Evolutionary conservation across 1,284 basidiomycete genomes (phyloP).

Genomic region (Porogramme epimiltina): DNA sequence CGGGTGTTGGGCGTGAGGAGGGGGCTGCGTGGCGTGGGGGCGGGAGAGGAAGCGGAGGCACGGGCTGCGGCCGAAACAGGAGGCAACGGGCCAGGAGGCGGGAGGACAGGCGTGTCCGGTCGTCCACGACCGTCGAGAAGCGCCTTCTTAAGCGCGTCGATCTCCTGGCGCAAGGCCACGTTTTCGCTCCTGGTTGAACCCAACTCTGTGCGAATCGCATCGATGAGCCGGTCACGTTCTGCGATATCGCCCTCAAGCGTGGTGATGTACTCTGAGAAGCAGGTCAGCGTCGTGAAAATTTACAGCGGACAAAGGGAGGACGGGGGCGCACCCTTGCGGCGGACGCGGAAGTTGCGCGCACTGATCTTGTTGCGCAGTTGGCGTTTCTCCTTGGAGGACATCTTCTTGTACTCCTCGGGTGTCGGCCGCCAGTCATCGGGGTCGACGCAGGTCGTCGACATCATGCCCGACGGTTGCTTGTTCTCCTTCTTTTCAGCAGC

Average conservation of each 20-base stretch:
- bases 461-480: slow-evolving; percentile 35
- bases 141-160: slow-evolving; percentile 80
- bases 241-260: slow-evolving; percentile 93
- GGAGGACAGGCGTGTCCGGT: slow-evolving; percentile 39
- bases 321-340: slow-evolving; percentile 84
- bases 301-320: slow-evolving; percentile 3
- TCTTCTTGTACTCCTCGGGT: slow-evolving; percentile 94
- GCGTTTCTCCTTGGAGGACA: slow-evolving; percentile 94
- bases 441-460: slow-evolving; percentile 48
- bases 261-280: slow-evolving; percentile 79
- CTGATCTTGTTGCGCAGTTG: slow-evolving; percentile 97
- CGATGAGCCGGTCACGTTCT: slow-evolving; percentile 89
- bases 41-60: slow-evolving; percentile 25
- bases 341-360: slow-evolving; percentile 91
- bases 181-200: slow-evolving; percentile 83
- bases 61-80: slow-evolving; percentile 25
- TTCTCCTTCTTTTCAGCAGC: slow-evolving; percentile 40
- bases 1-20: slow-evolving; percentile 75
- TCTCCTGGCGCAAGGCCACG: slow-evolving; percentile 80
- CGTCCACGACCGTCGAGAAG: slow-evolving; percentile 63
- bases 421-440: slow-evolving; percentile 80
- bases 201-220: slow-evolving; percentile 86
- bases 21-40: slow-evolving; percentile 32
- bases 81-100: slow-evolving; percentile 48
- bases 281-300: not conserved